Conservation (phyloP, 345 rosid genomes). For the Physaria fendleri region DNA sequence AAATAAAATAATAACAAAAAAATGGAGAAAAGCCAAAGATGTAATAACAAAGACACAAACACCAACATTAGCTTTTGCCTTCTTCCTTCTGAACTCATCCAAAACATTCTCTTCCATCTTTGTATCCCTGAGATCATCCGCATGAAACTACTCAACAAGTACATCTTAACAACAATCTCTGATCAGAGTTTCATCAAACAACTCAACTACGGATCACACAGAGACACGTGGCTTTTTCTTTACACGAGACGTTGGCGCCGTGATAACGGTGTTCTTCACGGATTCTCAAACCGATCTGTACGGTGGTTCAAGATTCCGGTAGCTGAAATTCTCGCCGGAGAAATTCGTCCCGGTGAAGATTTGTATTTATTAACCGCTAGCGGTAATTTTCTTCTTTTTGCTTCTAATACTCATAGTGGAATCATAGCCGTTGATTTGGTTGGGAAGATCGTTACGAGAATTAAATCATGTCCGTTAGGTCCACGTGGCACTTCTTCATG, state of each 20-base stretch:
- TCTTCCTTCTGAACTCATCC: conserved; percentile 72
- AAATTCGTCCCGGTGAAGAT: conserved; percentile 39
- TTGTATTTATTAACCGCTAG: conserved; percentile 52
- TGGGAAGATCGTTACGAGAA: conserved; percentile 33
- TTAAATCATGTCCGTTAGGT: conserved; percentile 67
- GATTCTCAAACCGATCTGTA: conserved; percentile 42
- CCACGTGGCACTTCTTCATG: conserved; percentile 79
- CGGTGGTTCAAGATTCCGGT: conserved; percentile 62
- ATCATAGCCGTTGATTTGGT: conserved; percentile 53
- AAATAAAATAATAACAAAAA: background rate
- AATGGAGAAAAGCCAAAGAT: conserved; percentile 29
- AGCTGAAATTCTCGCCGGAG: conserved; percentile 34
- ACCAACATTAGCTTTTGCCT: conserved; percentile 55
- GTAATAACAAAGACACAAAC: conserved; percentile 20
- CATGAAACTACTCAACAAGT: conserved; percentile 49
- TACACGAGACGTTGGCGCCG: conserved; percentile 72
- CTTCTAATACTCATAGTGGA: conserved; percentile 45
- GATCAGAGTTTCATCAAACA: conserved; percentile 48
- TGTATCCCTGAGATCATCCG: conserved; percentile 57
- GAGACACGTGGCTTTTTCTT: conserved; percentile 60
- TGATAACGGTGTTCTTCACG: conserved; percentile 40
- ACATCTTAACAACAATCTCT: conserved; percentile 36
- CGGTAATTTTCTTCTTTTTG: conserved; percentile 55
- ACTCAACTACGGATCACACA: conserved; percentile 42
- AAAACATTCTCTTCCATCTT: conserved; percentile 51